Evolutionary conservation across 352 stramenopile species (phyloP).

Genomic region (Globisporangium acanthophoron): DNA sequence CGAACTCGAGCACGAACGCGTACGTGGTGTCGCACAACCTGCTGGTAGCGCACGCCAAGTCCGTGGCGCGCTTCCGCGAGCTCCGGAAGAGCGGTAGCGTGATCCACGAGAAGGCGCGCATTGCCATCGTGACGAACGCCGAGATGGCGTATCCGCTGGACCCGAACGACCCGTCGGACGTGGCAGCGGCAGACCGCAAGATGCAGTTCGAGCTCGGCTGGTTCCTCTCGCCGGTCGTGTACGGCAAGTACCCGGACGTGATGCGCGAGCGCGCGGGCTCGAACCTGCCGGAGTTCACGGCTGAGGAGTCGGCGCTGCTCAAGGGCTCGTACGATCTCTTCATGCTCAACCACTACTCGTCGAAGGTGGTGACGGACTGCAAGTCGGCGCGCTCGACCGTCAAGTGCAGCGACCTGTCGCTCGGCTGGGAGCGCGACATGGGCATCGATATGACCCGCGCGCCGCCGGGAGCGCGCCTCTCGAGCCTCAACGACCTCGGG

Average conservation of each 20-base stretch:
- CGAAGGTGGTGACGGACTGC: slow-evolving; percentile 47
- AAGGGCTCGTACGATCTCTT: slow-evolving; percentile 91
- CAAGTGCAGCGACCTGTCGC: slow-evolving; percentile 24
- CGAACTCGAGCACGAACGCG: slow-evolving; percentile 31
- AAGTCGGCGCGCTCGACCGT: slow-evolving; percentile 24
- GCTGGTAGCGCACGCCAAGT: slow-evolving; percentile 85
- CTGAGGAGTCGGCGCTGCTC: slow-evolving; percentile 62
- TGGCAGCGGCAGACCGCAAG: slow-evolving; percentile 66
- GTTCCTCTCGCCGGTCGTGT: slow-evolving; percentile 89
- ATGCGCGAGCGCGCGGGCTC: slow-evolving; percentile 83
- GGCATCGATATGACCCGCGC: slow-evolving; percentile 45
- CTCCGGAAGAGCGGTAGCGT: slow-evolving; percentile 39
- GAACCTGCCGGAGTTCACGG: slow-evolving; percentile 84
- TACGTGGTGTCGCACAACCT: slow-evolving; percentile 86
- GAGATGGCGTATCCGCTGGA: slow-evolving; percentile 80
- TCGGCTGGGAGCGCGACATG: slow-evolving; percentile 39
- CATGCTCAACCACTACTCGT: slow-evolving; percentile 92
- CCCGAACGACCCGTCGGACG: slow-evolving; percentile 30
- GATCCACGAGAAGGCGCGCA: slow-evolving; percentile 47
- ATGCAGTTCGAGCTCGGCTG: slow-evolving; percentile 91
- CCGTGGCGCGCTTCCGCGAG: slow-evolving; percentile 81
- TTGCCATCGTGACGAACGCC: slow-evolving; percentile 91
- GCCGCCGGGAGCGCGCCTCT: slow-evolving; percentile 48
- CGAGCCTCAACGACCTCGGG: slow-evolving; percentile 16
- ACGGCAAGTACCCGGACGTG: slow-evolving; percentile 88